Conservation (phyloP, 768 basidiomycete species). For the Serendipita indica region DNA sequence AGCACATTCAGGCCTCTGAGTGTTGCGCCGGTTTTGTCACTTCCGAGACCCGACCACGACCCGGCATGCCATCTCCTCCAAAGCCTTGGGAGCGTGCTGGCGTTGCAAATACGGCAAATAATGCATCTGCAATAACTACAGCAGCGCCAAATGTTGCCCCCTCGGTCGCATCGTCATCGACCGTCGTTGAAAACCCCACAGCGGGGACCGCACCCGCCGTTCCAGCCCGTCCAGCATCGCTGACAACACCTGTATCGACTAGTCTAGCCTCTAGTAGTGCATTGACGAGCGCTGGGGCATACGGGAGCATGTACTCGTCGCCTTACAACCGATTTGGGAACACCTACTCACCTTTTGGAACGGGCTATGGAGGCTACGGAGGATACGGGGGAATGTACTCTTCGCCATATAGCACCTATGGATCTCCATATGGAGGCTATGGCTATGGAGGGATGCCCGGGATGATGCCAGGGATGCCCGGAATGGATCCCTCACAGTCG, state of each 20-base stretch:
- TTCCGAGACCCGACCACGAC: neutral
- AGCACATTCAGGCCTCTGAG: neutral
- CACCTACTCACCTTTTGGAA: conserved; percentile 29
- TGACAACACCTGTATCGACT: conserved; percentile 21
- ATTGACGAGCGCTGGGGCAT: conserved; percentile 13
- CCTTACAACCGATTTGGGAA: conserved; percentile 31
- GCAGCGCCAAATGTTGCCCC: conserved; percentile 7
- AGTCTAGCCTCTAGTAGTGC: conserved; percentile 25
- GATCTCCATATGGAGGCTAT: conserved; percentile 20
- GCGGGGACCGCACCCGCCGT: conserved; percentile 27
- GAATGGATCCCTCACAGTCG: conserved; percentile 32
- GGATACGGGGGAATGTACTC: conserved; percentile 22
- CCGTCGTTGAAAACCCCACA: conserved; percentile 18
- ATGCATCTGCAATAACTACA: conserved; percentile 19
- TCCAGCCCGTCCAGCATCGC: conserved; percentile 47
- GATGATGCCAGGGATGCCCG: conserved; percentile 24
- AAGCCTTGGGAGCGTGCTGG: conserved; percentile 76
- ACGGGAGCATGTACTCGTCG: conserved; percentile 18
- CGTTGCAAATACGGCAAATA: conserved; percentile 18
- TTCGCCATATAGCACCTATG: conserved; percentile 26
- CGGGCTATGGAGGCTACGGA: conserved; percentile 31
- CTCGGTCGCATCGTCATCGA: conserved; percentile 20
- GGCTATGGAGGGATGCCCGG: conserved; percentile 34
- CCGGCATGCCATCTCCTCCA: conserved; percentile 64
- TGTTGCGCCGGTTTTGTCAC: neutral